These are phyloP conservation scores for Scedosporium aurantiacum DNA, from an alignment of 2,329 filamentous ascomycete species.

Conservation along the genomic window DNA sequence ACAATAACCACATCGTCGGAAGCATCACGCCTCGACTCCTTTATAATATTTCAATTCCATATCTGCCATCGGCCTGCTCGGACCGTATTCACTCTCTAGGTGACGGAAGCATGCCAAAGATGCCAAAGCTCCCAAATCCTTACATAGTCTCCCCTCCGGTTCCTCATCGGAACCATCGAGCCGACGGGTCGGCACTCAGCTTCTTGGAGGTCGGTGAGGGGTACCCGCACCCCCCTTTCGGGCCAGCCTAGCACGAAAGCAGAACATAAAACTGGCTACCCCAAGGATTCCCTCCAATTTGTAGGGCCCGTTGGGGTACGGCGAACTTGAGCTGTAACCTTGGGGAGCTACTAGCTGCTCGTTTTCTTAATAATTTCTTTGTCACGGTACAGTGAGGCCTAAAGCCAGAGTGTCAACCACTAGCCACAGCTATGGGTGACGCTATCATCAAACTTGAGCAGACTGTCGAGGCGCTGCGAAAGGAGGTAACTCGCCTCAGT, in stretches of 20 bases:
- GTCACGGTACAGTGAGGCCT: neutral
- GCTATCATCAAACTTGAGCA: conserved; percentile 9
- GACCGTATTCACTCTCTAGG: neutral
- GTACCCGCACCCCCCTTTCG: neutral
- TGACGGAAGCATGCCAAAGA: neutral
- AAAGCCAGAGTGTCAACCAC: neutral
- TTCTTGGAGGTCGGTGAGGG: neutral
- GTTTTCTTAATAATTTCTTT: neutral
- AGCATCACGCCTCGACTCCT: neutral
- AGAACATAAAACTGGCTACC: neutral
- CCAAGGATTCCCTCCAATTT: neutral
- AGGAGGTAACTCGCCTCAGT: conserved; percentile 13
- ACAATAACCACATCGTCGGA: neutral
- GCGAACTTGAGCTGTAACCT: neutral
- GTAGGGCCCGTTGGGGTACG: neutral
- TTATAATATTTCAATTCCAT: neutral
- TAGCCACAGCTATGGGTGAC: neutral
- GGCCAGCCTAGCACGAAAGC: neutral
- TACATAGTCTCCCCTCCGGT: neutral
- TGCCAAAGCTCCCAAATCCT: neutral
- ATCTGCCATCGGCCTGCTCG: neutral
- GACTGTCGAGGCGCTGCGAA: conserved; percentile 9
- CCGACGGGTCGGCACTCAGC: neutral
- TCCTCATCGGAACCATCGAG: neutral
- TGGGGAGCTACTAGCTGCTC: neutral